Evolutionary conservation across 192 early-diverging fungal species (phyloP).

Genomic region (Mortierella hygrophila): DNA sequence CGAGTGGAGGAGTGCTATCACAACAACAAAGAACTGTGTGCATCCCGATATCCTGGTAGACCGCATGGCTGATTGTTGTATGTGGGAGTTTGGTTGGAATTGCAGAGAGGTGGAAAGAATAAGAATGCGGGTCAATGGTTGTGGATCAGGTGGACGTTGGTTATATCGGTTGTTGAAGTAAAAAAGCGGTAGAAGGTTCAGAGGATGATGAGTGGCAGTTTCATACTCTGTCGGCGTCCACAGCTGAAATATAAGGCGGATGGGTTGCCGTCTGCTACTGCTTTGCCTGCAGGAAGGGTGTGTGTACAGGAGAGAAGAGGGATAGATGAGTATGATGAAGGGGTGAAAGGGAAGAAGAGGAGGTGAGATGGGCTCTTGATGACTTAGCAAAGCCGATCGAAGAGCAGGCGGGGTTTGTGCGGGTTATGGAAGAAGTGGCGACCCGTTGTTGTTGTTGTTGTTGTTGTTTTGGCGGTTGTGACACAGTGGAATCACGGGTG

Average conservation of each 20-base stretch:
- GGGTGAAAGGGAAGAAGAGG: not conserved
- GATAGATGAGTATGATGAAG: not conserved
- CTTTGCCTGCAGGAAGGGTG: not conserved
- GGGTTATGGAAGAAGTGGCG: not conserved
- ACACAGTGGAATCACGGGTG: not conserved
- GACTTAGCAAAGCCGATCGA: not conserved
- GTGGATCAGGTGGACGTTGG: not conserved
- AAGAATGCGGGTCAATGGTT: not conserved
- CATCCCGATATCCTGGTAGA: not conserved
- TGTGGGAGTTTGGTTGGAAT: not conserved
- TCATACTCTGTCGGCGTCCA: not conserved
- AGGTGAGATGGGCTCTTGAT: constrained; percentile 2
- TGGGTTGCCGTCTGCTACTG: not conserved
- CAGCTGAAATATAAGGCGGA: too few relatives aligned
- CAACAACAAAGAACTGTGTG: not conserved
- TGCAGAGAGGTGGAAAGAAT: not conserved
- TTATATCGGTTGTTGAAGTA: not conserved
- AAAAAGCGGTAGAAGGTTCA: not conserved
- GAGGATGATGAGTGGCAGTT: not conserved
- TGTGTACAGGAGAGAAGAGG: not conserved
- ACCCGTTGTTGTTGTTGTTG: not conserved
- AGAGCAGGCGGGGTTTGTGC: constrained; percentile 3
- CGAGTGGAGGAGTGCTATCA: not conserved
- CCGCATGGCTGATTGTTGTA: not conserved
- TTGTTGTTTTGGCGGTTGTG: not conserved